phyloP scores from a whole-genome alignment of 2,329 filamentous ascomycete genomes.

The Arthrobotrys pseudoclavata region DNA sequence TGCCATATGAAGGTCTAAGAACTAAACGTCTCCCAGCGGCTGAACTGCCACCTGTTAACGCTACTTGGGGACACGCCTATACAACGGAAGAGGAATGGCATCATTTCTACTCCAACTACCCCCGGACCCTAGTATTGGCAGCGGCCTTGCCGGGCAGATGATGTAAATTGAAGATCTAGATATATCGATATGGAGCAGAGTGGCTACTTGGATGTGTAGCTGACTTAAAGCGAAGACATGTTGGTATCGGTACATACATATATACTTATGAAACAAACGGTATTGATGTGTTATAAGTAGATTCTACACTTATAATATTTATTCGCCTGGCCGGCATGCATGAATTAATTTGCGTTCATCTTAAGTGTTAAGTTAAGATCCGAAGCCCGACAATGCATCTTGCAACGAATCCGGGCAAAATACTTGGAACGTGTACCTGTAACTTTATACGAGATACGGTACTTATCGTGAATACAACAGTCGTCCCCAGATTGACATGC shows the following conservation, averaged over 20 bases:
- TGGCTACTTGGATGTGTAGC: too few species aligned
- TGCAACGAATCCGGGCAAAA: not conserved
- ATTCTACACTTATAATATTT: conserved; percentile 2
- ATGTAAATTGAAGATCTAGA: not conserved
- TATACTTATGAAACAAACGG: not conserved
- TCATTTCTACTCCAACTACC: not conserved
- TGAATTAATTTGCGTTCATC: conserved; percentile 12
- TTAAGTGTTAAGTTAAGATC: not conserved
- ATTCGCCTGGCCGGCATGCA: not conserved
- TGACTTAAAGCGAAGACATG: not conserved
- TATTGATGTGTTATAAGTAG: not conserved
- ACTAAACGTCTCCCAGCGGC: not conserved
- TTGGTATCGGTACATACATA: not conserved
- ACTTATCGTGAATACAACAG: not conserved
- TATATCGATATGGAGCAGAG: not conserved
- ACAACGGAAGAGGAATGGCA: not conserved
- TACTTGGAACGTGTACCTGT: not conserved
- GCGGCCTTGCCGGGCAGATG: not conserved
- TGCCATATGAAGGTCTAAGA: not conserved
- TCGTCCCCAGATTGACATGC: not conserved
- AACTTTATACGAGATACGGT: conserved; percentile 1
- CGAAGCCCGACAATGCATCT: not conserved
- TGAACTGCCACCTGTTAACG: not conserved
- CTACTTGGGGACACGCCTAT: not conserved
- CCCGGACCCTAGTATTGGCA: not conserved